A percentile compares a stretch with the other conserved stretches of the same genome.
These are phyloP conservation scores for Hirsutella rhossiliensis DNA, from an alignment of 2,329 filamentous ascomycete genomes.

Conservation along the genomic window DNA sequence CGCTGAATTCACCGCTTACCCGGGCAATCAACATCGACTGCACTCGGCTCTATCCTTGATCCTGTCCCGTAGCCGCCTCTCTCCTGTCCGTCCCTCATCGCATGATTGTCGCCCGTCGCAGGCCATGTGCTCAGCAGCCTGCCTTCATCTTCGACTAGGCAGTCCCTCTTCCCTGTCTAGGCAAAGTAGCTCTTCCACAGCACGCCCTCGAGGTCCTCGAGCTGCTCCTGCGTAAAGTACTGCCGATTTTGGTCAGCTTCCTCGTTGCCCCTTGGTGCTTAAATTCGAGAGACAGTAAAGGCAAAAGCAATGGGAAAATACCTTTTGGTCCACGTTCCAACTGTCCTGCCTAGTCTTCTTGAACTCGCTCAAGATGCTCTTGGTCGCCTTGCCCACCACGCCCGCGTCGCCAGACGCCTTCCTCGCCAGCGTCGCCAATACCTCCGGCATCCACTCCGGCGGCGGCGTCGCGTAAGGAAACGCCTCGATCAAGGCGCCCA, in stretches of 20 bases:
- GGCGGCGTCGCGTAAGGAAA: slow-evolving; percentile 94
- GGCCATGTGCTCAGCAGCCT: no score
- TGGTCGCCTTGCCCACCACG: slow-evolving; percentile 90
- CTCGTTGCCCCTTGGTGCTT: background rate
- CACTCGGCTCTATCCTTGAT: no score
- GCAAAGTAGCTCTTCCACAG: slow-evolving; percentile 99
- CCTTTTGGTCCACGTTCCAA: slow-evolving; percentile 96
- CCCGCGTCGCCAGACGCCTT: slow-evolving; percentile 81
- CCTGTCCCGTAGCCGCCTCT: no score
- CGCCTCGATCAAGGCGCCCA: slow-evolving; percentile 84
- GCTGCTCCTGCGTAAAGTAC: slow-evolving; percentile 81
- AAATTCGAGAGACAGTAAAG: background rate
- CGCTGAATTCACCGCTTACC: no score
- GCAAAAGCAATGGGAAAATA: slow-evolving; percentile 25
- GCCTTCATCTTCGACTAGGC: background rate
- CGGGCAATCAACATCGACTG: no score
- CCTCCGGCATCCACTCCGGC: slow-evolving; percentile 85
- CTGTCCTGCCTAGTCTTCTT: slow-evolving; percentile 99
- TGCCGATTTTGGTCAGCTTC: slow-evolving; percentile 17
- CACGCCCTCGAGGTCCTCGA: slow-evolving; percentile 91
- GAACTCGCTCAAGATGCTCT: slow-evolving; percentile 88
- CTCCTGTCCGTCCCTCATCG: no score
- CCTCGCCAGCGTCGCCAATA: slow-evolving; percentile 73
- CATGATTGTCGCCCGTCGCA: no score
- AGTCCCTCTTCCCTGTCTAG: slow-evolving; percentile 23